These are phyloP conservation scores for Lactarius sanguifluus DNA, from an alignment of 768 basidiomycete species.

Conservation along the genomic window DNA sequence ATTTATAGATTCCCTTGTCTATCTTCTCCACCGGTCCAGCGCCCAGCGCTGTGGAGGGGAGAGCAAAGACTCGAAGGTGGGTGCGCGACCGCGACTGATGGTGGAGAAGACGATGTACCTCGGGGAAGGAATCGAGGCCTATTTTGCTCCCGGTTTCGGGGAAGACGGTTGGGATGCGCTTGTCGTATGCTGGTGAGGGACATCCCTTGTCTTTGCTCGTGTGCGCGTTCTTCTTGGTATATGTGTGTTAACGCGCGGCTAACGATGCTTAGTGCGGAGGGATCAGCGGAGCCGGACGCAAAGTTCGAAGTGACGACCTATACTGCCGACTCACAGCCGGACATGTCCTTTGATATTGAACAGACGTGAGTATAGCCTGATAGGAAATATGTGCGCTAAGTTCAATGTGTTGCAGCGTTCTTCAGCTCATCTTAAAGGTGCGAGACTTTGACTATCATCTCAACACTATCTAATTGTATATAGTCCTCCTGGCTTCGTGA, in stretches of 20 bases:
- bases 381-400: conserved; percentile 13
- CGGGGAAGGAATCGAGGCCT: conserved; percentile 55
- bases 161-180: conserved; percentile 80
- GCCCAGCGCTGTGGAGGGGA: conserved; percentile 32
- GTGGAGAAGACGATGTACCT: conserved; percentile 44
- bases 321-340: conserved; percentile 77
- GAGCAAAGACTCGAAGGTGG: conserved; percentile 48
- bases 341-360: conserved; percentile 73
- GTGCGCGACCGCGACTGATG: conserved; percentile 45
- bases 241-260: neutral
- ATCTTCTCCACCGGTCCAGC: conserved; percentile 78
- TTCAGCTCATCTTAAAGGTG: conserved; percentile 45
- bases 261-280: conserved; percentile 57
- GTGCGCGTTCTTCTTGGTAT: conserved; percentile 46
- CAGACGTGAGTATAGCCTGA: conserved; percentile 47
- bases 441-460: conserved; percentile 70
- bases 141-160: conserved; percentile 49
- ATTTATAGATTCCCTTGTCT: conserved; percentile 84
- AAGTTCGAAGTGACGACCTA: conserved; percentile 86
- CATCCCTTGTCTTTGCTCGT: conserved; percentile 75
- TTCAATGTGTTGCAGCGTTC: conserved; percentile 14
- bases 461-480: neutral
- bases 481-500: conserved; percentile 92
- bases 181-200: conserved; percentile 78
- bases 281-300: conserved; percentile 77